phyloP scores from a whole-genome alignment of 441 rosid species.

The Aquilaria agallochum region DNA sequence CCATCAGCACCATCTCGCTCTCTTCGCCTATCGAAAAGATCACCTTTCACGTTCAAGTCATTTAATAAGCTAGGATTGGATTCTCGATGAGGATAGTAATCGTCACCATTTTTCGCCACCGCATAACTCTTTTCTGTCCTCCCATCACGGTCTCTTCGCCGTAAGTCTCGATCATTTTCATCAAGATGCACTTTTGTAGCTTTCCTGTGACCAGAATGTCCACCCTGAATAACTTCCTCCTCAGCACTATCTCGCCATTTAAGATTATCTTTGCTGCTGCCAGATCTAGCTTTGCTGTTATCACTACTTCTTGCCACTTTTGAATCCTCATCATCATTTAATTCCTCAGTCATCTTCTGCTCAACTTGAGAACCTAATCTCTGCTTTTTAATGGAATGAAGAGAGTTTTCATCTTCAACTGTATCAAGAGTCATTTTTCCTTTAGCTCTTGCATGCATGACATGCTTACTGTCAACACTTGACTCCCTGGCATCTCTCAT shows the following conservation, averaged over 20 bases:
- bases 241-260: conserved; percentile 64
- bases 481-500: conserved; percentile 43
- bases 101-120: conserved; percentile 51
- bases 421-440: conserved; percentile 31
- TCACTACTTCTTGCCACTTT: conserved; percentile 92
- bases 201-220: conserved; percentile 37
- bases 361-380: conserved; percentile 38
- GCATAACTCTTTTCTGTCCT: conserved; percentile 52
- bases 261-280: conserved; percentile 75
- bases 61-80: conserved; percentile 39
- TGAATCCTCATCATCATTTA: conserved; percentile 63
- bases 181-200: conserved; percentile 46
- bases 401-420: conserved; percentile 27
- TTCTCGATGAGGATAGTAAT: conserved; percentile 50
- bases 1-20: conserved; percentile 57
- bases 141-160: conserved; percentile 56
- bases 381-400: conserved; percentile 29
- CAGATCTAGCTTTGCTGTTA: conserved; percentile 84
- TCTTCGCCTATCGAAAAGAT: conserved; percentile 63
- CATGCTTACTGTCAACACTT: conserved; percentile 57
- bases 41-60: conserved; percentile 42
- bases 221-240: conserved; percentile 76
- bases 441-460: conserved; percentile 37
- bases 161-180: conserved; percentile 45
- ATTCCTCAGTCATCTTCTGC: conserved; percentile 39